These are phyloP conservation scores for Daldinia childiae DNA, from an alignment of 495 filamentous ascomycete species.

Conservation along the genomic window DNA sequence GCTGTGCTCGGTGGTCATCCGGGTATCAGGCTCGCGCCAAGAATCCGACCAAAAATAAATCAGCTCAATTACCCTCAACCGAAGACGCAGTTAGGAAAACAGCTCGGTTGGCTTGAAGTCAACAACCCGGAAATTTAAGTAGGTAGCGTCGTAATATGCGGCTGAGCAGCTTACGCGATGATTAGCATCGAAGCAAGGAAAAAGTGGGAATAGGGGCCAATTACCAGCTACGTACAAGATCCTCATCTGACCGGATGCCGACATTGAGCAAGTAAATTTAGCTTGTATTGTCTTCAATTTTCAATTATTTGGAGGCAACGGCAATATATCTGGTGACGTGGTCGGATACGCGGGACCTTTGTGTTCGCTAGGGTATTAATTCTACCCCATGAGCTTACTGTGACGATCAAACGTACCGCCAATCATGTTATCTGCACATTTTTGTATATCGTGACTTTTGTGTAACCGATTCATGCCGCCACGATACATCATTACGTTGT, in stretches of 20 bases:
- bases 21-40: slow-evolving; percentile 26
- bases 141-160: slow-evolving; percentile 38
- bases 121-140: slow-evolving; percentile 29
- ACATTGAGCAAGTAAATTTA: slow-evolving; percentile 26
- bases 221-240: background rate
- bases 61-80: slow-evolving; percentile 14
- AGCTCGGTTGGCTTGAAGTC: slow-evolving; percentile 30
- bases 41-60: slow-evolving; percentile 19
- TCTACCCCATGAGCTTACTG: slow-evolving; percentile 41
- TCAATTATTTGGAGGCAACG: slow-evolving; percentile 18
- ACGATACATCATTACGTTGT: slow-evolving; percentile 9
- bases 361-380: slow-evolving; percentile 12
- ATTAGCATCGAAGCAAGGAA: slow-evolving; percentile 10
- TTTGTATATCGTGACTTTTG: slow-evolving; percentile 28
- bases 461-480: slow-evolving; percentile 28
- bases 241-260: background rate
- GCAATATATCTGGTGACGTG: slow-evolving; percentile 41
- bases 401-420: slow-evolving; percentile 25
- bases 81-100: slow-evolving; percentile 3
- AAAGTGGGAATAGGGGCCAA: background rate
- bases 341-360: slow-evolving; percentile 38
- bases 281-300: slow-evolving; percentile 4
- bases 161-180: slow-evolving; percentile 38
- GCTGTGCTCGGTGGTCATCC: slow-evolving; percentile 12
- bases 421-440: slow-evolving; percentile 27